Evolutionary conservation across 2,329 filamentous ascomycete genomes (phyloP).

Genomic region (Fusarium udum): DNA sequence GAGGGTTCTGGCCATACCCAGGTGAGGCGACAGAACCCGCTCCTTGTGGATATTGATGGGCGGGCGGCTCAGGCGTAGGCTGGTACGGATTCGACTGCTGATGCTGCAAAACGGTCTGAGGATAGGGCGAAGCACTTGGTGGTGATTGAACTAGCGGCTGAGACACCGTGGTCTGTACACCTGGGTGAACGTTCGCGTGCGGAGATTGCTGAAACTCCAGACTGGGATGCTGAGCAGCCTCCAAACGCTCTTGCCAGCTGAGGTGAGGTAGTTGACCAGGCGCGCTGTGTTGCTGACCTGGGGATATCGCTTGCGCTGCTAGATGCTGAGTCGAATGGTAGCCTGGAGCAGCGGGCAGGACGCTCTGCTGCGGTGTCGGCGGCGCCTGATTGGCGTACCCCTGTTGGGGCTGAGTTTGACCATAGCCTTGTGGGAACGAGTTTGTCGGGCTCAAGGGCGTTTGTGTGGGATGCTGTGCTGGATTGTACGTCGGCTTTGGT

Average conservation of each 20-base stretch:
- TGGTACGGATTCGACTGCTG: not conserved
- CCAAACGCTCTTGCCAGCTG: not conserved
- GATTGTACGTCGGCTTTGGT: constrained; percentile 8
- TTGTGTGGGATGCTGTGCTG: constrained; percentile 6
- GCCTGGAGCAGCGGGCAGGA: not conserved
- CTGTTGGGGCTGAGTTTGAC: not conserved
- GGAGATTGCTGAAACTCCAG: not conserved
- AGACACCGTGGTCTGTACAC: not conserved
- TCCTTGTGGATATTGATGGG: not conserved
- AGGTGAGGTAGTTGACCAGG: not conserved
- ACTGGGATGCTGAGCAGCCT: not conserved
- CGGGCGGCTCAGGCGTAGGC: rapidly evolving
- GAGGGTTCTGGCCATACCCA: not conserved
- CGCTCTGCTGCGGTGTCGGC: constrained; percentile 3
- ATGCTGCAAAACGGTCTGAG: constrained; percentile 6
- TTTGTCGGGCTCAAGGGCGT: not conserved
- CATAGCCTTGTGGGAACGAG: not conserved
- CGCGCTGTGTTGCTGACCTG: not conserved
- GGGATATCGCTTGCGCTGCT: not conserved
- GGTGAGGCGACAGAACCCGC: not conserved
- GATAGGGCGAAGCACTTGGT: not conserved
- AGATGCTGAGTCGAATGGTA: constrained; percentile 10
- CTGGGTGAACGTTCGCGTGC: not conserved
- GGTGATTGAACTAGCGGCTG: not conserved
- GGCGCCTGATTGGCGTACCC: not conserved